Evolutionary conservation across 2,329 filamentous ascomycete species (phyloP).

Genomic region (Pseudopithomyces maydicus): DNA sequence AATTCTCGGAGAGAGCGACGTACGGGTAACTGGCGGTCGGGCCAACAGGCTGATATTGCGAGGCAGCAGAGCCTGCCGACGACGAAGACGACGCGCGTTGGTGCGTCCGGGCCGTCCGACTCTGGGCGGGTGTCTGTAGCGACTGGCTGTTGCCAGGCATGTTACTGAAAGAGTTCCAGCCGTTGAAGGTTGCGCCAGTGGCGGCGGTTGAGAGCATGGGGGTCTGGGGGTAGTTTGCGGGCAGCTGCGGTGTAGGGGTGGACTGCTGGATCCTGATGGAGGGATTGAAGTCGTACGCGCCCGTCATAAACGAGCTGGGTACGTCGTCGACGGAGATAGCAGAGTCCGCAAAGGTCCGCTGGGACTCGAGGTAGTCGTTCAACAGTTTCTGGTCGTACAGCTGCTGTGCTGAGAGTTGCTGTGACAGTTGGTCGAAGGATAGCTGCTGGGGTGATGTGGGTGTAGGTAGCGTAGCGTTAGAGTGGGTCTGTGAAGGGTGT

Average conservation of each 20-base stretch:
- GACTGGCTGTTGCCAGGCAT: constrained; percentile 34
- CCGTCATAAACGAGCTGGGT: constrained; percentile 39
- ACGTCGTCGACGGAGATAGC: constrained; percentile 16
- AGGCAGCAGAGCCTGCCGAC: constrained; percentile 43
- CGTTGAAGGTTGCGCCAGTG: constrained; percentile 30
- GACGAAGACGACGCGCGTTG: constrained; percentile 47
- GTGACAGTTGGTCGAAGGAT: constrained; percentile 34
- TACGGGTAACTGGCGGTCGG: constrained; percentile 44
- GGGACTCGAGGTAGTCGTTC: constrained; percentile 44
- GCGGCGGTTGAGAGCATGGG: constrained; percentile 36
- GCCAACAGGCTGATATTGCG: constrained; percentile 39
- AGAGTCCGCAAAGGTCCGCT: constrained; percentile 30
- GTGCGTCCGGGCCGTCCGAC: constrained; percentile 34
- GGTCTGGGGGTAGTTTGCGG: constrained; percentile 32
- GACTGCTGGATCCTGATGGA: constrained; percentile 48
- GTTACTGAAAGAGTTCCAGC: constrained; percentile 41
- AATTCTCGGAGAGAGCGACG: constrained; percentile 52
- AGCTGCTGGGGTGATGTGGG: constrained; percentile 36
- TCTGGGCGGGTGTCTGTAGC: constrained; percentile 38
- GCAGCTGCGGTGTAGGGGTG: constrained; percentile 43
- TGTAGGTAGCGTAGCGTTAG: constrained; percentile 29
- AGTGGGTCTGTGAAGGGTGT: constrained; percentile 33
- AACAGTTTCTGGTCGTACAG: constrained; percentile 41
- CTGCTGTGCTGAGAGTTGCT: constrained; percentile 30
- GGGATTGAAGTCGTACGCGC: constrained; percentile 42